A percentile compares a stretch with the other conserved stretches of the same genome.
These are phyloP conservation scores for Tricholoma furcatifolium DNA, from an alignment of 768 basidiomycete species.

Conservation along the genomic window DNA sequence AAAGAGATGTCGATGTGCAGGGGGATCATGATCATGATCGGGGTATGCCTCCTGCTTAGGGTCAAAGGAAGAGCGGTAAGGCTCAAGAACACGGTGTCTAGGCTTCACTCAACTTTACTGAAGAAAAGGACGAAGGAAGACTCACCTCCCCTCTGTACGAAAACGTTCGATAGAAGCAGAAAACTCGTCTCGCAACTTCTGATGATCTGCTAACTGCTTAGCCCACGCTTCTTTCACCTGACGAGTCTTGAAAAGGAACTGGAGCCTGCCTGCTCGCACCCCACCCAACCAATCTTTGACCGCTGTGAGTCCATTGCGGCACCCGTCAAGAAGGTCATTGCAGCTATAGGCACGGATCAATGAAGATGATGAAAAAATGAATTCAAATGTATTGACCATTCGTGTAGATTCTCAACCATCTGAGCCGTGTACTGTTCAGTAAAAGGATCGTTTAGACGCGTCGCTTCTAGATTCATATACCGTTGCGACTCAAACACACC, in stretches of 20 bases:
- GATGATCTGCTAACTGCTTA: slow-evolving; percentile 35
- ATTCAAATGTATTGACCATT: slow-evolving; percentile 29
- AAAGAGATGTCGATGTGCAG: slow-evolving; percentile 70
- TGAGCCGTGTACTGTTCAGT: slow-evolving; percentile 39
- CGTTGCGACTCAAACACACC: slow-evolving; percentile 74
- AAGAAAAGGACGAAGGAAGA: not conserved
- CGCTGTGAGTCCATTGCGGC: slow-evolving; percentile 37
- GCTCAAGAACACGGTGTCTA: slow-evolving; percentile 55
- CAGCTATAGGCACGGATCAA: slow-evolving; percentile 44
- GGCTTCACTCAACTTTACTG: not conserved
- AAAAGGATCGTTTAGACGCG: slow-evolving; percentile 47
- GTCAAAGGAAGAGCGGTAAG: slow-evolving; percentile 55
- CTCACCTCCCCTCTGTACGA: slow-evolving; percentile 48
- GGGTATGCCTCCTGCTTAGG: slow-evolving; percentile 18
- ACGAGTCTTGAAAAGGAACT: slow-evolving; percentile 32
- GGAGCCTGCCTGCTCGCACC: slow-evolving; percentile 33
- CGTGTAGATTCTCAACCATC: slow-evolving; percentile 43
- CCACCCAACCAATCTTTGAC: slow-evolving; percentile 51
- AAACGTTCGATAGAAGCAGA: slow-evolving; percentile 42
- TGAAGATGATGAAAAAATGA: no score
- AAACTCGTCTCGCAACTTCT: slow-evolving; percentile 36
- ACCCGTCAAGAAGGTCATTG: slow-evolving; percentile 46
- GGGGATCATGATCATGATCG: slow-evolving; percentile 43
- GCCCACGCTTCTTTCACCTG: slow-evolving; percentile 29
- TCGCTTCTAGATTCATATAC: slow-evolving; percentile 68